Conservation (phyloP, 768 basidiomycete species). For the Hypholoma fasciculare region DNA sequence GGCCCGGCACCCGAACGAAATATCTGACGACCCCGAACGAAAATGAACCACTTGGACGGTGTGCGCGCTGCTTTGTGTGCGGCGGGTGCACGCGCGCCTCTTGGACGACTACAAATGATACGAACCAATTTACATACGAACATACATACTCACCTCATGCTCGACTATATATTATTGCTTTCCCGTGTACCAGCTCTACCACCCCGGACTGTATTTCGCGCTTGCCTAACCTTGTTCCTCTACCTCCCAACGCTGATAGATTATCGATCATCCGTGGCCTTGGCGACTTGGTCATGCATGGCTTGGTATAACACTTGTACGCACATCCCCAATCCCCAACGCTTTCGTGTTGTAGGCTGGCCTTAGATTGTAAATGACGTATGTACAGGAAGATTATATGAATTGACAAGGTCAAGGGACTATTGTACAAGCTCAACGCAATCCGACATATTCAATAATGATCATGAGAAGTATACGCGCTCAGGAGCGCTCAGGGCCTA, state of each 20-base stretch:
- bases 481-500: too few relatives aligned
- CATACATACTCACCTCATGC: constrained; percentile 5
- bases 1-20: neutral
- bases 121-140: neutral
- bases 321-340: neutral
- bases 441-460: too few relatives aligned
- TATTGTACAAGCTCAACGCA: too few relatives aligned
- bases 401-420: neutral
- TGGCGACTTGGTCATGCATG: neutral
- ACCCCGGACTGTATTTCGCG: neutral
- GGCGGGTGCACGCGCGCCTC: neutral
- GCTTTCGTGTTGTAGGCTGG: neutral
- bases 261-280: too few relatives aligned
- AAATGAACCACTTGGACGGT: neutral
- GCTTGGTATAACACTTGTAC: neutral
- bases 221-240: too few relatives aligned
- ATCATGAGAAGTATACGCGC: too few relatives aligned
- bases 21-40: constrained; percentile 5
- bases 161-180: constrained; percentile 9
- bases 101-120: neutral
- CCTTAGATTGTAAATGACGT: neutral
- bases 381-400: neutral
- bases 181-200: neutral
- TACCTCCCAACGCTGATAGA: too few relatives aligned
- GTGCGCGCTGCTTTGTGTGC: neutral